Conservation (phyloP, 2,329 filamentous ascomycete genomes). For the Trichophyton mentagrophytes region DNA sequence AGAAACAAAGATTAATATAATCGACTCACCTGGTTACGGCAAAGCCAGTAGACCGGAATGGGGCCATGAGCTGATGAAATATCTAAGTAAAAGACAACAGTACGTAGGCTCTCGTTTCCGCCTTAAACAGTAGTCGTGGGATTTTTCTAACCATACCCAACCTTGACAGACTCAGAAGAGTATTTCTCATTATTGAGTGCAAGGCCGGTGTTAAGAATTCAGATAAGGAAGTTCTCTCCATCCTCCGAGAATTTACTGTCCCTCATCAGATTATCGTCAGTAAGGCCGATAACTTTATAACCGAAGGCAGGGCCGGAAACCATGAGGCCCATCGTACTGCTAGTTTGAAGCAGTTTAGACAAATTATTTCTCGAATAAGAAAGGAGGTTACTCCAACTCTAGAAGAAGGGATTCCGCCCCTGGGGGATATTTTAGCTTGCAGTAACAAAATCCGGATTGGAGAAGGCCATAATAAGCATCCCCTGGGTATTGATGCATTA, state of each 20-base stretch:
- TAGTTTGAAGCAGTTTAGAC: conserved; percentile 22
- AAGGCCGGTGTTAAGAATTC: conserved; percentile 50
- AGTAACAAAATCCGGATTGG: conserved; percentile 40
- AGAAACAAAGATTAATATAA: conserved; percentile 41
- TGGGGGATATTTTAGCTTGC: conserved; percentile 50
- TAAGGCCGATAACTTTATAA: conserved; percentile 49
- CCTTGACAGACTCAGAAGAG: conserved; percentile 39
- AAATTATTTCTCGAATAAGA: background rate
- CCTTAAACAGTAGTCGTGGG: background rate
- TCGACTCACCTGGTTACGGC: conserved; percentile 63
- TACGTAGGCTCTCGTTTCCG: conserved; percentile 20
- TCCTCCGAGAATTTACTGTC: conserved; percentile 45
- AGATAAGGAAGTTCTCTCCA: conserved; percentile 45
- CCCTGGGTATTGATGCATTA: conserved; percentile 49
- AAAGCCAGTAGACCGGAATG: conserved; percentile 48
- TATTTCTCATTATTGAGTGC: conserved; percentile 53
- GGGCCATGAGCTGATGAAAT: conserved; percentile 57
- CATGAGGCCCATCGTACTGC: conserved; percentile 13
- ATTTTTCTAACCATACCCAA: background rate
- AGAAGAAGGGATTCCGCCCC: conserved; percentile 28
- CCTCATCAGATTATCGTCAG: conserved; percentile 54
- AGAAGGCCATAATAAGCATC: conserved; percentile 32
- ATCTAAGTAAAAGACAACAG: conserved; percentile 49
- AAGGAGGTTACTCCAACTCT: conserved; percentile 32
- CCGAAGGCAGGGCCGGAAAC: conserved; percentile 15